phyloP scores from a whole-genome alignment of 2,329 filamentous ascomycete species.

The Scedosporium minutisporum region DNA sequence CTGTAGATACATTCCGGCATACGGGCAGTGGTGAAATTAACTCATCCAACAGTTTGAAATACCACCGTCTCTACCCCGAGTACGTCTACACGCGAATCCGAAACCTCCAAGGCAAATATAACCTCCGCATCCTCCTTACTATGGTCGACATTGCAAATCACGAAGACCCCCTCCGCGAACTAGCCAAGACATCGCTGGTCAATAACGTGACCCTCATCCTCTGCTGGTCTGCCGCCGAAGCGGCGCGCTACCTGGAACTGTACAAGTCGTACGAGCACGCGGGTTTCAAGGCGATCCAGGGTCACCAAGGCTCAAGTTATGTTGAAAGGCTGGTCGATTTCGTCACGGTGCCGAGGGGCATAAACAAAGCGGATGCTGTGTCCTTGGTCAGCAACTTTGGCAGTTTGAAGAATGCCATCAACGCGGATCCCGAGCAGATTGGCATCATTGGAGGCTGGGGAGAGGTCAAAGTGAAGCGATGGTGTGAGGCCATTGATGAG shows the following conservation, averaged over 20 bases:
- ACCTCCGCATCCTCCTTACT: conserved; percentile 72
- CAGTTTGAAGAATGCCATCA: conserved; percentile 75
- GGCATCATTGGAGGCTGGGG: conserved; percentile 85
- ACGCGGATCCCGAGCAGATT: conserved; percentile 79
- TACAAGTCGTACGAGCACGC: conserved; percentile 94
- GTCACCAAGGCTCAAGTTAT: conserved; percentile 75
- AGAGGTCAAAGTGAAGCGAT: conserved; percentile 84
- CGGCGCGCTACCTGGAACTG: conserved; percentile 83
- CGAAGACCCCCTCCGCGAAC: conserved; percentile 77
- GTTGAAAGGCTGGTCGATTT: conserved; percentile 85
- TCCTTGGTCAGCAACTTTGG: conserved; percentile 88
- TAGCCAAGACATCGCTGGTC: conserved; percentile 85
- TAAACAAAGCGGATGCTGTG: conserved; percentile 93
- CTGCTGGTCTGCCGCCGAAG: conserved; percentile 91
- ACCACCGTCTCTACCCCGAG: conserved; percentile 92
- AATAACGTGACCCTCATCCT: conserved; percentile 88
- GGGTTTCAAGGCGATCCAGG: conserved; percentile 68
- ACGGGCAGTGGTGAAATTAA: neutral
- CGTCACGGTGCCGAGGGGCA: conserved; percentile 75
- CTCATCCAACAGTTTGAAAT: conserved; percentile 63
- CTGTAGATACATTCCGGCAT: conserved; percentile 3
- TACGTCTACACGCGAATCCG: conserved; percentile 94
- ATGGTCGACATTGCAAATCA: conserved; percentile 96
- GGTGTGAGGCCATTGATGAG: conserved; percentile 73
- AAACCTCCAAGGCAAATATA: conserved; percentile 74